Percentiles rank a stretch among this genome's conserved stretches.
Evolutionary conservation across 73 alveolate genomes (phyloP).

Genomic region (Paramecium tetraurelia): DNA sequence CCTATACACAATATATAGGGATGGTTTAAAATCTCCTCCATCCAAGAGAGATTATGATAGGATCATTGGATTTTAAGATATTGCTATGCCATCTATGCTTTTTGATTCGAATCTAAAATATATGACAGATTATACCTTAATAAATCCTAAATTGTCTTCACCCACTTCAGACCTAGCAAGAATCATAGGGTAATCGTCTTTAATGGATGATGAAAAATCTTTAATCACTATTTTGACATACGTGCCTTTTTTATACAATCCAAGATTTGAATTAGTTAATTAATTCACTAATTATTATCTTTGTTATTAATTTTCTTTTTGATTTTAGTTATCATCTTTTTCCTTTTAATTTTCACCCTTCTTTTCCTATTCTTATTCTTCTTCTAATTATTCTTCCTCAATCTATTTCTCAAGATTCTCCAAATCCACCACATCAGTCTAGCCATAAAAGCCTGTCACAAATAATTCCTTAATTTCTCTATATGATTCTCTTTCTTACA

Average conservation of each 20-base stretch:
- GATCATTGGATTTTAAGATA: slow-evolving; percentile 96
- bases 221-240: slow-evolving; percentile 90
- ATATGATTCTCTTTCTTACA: not conserved
- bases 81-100: slow-evolving; percentile 98
- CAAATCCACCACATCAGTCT: slow-evolving; percentile 47
- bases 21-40: slow-evolving; percentile 99
- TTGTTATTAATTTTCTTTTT: slow-evolving; percentile 28
- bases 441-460: slow-evolving; percentile 32
- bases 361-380: slow-evolving; percentile 32
- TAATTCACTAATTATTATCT: slow-evolving; percentile 35
- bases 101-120: slow-evolving; percentile 62
- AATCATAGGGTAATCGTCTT: slow-evolving; percentile 45
- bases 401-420: slow-evolving; percentile 71
- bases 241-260: slow-evolving; percentile 79
- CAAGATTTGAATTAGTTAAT: slow-evolving; percentile 46
- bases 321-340: slow-evolving; percentile 56
- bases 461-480: not conserved
- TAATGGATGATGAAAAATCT: slow-evolving; percentile 42
- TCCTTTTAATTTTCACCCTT: slow-evolving; percentile 61
- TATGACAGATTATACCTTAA: slow-evolving; percentile 72
- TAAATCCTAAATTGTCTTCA: slow-evolving; percentile 74
- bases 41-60: slow-evolving; percentile 97
- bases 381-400: slow-evolving; percentile 59
- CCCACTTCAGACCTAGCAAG: slow-evolving; percentile 70
- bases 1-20: slow-evolving; percentile 90